Percentiles rank a stretch among this genome's conserved stretches.
These are phyloP conservation scores for Vigna unguiculata DNA, from an alignment of 306 rosid species.

Conservation along the genomic window DNA sequence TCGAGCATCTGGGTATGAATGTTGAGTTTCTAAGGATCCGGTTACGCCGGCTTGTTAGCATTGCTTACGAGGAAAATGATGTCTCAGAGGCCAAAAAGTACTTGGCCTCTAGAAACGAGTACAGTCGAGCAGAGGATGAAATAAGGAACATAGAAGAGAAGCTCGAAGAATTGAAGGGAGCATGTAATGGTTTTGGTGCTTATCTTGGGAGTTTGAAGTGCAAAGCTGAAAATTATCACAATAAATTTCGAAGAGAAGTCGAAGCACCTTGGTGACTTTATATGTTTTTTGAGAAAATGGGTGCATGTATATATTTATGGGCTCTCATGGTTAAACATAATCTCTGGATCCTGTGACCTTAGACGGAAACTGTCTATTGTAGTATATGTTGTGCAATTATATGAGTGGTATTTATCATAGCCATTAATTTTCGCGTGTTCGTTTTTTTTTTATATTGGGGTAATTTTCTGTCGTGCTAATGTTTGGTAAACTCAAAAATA, in stretches of 20 bases:
- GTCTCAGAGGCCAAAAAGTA: constrained; percentile 55
- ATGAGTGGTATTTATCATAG: constrained; percentile 20
- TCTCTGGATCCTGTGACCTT: background rate
- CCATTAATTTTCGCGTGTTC: background rate
- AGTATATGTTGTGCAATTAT: constrained; percentile 27
- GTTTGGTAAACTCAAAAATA: no score
- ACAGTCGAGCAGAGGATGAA: constrained; percentile 55
- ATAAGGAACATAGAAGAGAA: constrained; percentile 68
- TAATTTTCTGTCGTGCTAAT: no score
- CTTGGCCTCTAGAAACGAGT: constrained; percentile 53
- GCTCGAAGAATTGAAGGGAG: constrained; percentile 72
- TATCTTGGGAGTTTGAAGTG: constrained; percentile 65
- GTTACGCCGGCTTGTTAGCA: constrained; percentile 59
- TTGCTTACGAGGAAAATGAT: constrained; percentile 61
- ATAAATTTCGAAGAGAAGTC: constrained; percentile 60
- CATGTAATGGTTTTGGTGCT: constrained; percentile 65
- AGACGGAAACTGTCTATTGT: constrained; percentile 15
- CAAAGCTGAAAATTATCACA: constrained; percentile 62
- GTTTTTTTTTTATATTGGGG: background rate
- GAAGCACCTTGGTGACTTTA: constrained; percentile 64
- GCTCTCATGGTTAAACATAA: background rate
- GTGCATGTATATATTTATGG: constrained; percentile 6
- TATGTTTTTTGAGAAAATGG: background rate
- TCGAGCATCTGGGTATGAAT: constrained; percentile 79
- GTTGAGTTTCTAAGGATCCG: constrained; percentile 70